Percentiles rank a stretch among this genome's conserved stretches.
Evolutionary conservation across 179 eudicot species (phyloP).

Genomic region (Beta macrorhiza): DNA sequence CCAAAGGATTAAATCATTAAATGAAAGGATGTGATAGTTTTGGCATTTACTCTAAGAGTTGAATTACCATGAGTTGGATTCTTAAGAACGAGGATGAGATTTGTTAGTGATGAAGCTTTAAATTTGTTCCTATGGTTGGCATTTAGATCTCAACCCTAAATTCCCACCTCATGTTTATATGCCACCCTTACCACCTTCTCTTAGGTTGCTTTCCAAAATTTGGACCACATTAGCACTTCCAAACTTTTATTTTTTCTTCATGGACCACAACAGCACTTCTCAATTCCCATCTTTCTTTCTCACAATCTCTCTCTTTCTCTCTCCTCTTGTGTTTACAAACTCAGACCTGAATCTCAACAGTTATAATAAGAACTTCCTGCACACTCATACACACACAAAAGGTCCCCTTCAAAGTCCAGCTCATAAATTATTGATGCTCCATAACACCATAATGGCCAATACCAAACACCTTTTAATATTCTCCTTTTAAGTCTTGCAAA

Average conservation of each 20-base stretch:
- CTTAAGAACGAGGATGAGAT: slow-evolving; percentile 4
- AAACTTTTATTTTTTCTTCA: not conserved
- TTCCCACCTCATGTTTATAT: slow-evolving; percentile 22
- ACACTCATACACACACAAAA: not conserved
- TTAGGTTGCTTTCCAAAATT: slow-evolving; percentile 15
- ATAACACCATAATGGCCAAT: slow-evolving; percentile 17
- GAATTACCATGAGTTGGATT: not conserved
- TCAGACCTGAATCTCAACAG: slow-evolving; percentile 27
- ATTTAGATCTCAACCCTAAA: not conserved
- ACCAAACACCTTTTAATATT: slow-evolving; percentile 19
- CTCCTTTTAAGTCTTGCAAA: not conserved
- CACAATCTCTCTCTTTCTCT: not conserved
- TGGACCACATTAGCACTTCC: slow-evolving; percentile 47
- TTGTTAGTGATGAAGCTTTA: slow-evolving; percentile 6
- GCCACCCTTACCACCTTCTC: slow-evolving; percentile 21
- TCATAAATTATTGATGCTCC: slow-evolving; percentile 20
- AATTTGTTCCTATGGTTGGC: slow-evolving; percentile 14
- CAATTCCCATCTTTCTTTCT: not conserved
- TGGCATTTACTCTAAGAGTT: slow-evolving; percentile 16
- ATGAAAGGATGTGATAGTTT: slow-evolving; percentile 6
- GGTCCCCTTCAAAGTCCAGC: slow-evolving; percentile 27
- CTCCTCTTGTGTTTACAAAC: slow-evolving; percentile 4
- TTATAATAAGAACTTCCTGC: slow-evolving; percentile 16
- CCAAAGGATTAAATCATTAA: not conserved
- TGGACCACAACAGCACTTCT: slow-evolving; percentile 43